Conservation (phyloP, 73 alveolate species). For the Symbiodinium pilosum region DNA sequence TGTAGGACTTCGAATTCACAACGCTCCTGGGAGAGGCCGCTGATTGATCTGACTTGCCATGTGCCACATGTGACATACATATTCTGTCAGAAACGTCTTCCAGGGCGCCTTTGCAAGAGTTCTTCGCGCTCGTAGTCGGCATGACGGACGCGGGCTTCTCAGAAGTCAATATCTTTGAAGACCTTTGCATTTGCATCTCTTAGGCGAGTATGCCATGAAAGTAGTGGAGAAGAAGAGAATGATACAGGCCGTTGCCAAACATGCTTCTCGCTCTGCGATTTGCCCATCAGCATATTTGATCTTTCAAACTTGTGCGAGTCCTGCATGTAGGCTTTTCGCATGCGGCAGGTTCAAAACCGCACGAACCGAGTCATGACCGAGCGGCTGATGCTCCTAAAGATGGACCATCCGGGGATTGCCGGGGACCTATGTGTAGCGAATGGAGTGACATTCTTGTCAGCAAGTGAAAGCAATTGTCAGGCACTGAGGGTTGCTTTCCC, state of each 20-base stretch:
- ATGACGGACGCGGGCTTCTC: background rate
- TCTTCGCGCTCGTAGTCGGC: constrained; percentile 23
- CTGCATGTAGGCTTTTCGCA: too few species aligned
- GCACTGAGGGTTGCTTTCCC: too few species aligned
- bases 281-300: too few species aligned
- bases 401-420: constrained; percentile 69
- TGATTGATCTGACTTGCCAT: too few species aligned
- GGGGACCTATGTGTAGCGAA: background rate
- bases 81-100: too few species aligned
- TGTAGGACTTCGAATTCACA: background rate
- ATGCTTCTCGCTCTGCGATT: too few species aligned
- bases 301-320: too few species aligned
- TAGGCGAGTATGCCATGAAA: constrained; percentile 80
- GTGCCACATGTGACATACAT: too few species aligned
- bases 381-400: constrained; percentile 37
- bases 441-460: too few species aligned
- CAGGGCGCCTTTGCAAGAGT: constrained; percentile 95
- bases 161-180: background rate
- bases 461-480: too few species aligned
- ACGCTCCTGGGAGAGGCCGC: constrained; percentile 1
- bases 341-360: constrained; percentile 69
- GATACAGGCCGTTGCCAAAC: constrained; percentile 20
- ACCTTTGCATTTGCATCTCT: background rate
- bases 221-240: constrained; percentile 73
- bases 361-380: constrained; percentile 43